Base-by-base conservation (phyloP, 805 yeast genomes). In the Kregervanrija fluxuum region DNA sequence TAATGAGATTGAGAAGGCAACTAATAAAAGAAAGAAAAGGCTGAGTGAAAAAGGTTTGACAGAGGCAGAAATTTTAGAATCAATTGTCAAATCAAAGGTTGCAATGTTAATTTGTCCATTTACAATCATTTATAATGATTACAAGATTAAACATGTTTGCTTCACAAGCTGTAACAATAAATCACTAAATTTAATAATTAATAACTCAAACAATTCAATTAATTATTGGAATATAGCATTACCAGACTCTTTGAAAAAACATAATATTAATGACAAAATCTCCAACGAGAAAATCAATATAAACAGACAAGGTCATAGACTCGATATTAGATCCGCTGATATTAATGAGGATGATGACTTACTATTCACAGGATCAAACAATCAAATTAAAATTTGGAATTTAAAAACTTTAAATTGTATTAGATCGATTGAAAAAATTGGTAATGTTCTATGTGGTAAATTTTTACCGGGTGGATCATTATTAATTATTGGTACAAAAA, bases 381-480 rank as follows among this genome's bases (percentile, higher is more conserved):
- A 97, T 16, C 75, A 79, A 52, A 66, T 93, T 49, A 93, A 93
- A 59, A 73, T 93, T 16, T 90, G 96, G 96, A 93, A 93, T 58
- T 61, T 84, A 30, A 72, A 73, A 49, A 80, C 91, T 1, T 71
- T 68, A 14, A 76, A 80, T 49, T 91, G 96, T 54, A 73, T 93
- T 41, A 74, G 99, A 57, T 84, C 95, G 0, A 85, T 93, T 57
- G 90, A 82, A 33, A 61, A 62, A 39, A 77, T 95, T 51, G 97
- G 96, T 2, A 88, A 91, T 61, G 86, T 95, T 0, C 69, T 93
- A 42, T 75, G 87, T 48, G 73, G 85, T 48, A 76, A 79, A 55
- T 89, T 93, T 55, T 69, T 93, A 44, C 98, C 98, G 0, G 98
- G 98, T 51, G 96, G 95, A 44, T 71, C 89, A 1, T 69, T 93